phyloP scores from a whole-genome alignment of 2,329 filamentous ascomycete genomes.

The Aspergillus unguis region DNA sequence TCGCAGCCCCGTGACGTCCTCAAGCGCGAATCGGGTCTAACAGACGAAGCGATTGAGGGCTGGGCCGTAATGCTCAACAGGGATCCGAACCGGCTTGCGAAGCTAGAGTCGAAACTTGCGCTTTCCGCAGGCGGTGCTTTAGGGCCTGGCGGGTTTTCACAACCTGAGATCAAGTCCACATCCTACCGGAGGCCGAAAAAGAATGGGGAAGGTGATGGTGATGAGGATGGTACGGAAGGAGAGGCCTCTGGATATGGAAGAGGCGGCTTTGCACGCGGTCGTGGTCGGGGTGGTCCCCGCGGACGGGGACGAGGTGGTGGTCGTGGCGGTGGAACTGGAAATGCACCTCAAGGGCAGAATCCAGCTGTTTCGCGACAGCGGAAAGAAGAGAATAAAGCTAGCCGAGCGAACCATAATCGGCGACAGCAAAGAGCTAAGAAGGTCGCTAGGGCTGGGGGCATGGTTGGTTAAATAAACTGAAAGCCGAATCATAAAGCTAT shows the following conservation, averaged over 20 bases:
- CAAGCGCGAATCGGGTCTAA: constrained; percentile 77
- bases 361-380: constrained; percentile 67
- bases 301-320: constrained; percentile 51
- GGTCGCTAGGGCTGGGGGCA: constrained; percentile 55
- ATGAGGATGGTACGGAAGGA: constrained; percentile 40
- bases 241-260: constrained; percentile 14
- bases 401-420: constrained; percentile 81
- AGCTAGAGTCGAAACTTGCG: constrained; percentile 68
- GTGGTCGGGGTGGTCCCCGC: constrained; percentile 50
- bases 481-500: no score
- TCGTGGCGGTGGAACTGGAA: constrained; percentile 48
- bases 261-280: constrained; percentile 40
- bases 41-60: constrained; percentile 89
- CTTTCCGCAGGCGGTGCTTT: constrained; percentile 55
- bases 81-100: constrained; percentile 64
- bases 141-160: constrained; percentile 39
- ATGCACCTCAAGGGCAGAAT: constrained; percentile 62
- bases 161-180: constrained; percentile 63
- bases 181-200: constrained; percentile 53
- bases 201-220: constrained; percentile 49
- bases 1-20: constrained; percentile 61
- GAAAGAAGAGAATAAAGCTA: constrained; percentile 80
- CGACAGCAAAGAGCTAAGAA: constrained; percentile 65
- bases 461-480: constrained; percentile 25
- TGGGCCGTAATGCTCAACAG: constrained; percentile 84